Evolutionary conservation across 2,329 filamentous ascomycete genomes (phyloP).

Genomic region (Aspergillus novofumigatus): DNA sequence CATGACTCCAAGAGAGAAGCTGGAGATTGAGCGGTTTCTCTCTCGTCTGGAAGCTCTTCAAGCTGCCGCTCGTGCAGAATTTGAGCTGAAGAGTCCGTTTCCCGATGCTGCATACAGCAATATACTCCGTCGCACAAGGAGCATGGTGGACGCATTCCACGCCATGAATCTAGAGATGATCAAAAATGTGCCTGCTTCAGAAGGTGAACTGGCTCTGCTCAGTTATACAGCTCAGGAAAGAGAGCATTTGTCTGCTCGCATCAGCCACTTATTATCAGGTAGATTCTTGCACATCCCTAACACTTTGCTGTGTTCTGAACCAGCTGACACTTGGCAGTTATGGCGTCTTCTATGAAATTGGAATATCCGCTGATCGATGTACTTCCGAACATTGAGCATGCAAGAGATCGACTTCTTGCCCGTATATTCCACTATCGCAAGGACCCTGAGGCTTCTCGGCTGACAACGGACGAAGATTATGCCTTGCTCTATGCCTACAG

Average conservation of each 20-base stretch:
- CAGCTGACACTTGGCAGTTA: constrained; percentile 55
- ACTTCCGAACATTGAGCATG: constrained; percentile 74
- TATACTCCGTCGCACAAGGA: constrained; percentile 74
- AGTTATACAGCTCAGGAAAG: constrained; percentile 76
- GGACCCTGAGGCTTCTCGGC: constrained; percentile 51
- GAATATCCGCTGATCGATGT: constrained; percentile 91
- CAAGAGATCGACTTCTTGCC: constrained; percentile 76
- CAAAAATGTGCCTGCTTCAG: constrained; percentile 69
- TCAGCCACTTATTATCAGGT: constrained; percentile 76
- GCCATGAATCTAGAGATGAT: constrained; percentile 91
- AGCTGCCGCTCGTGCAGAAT: constrained; percentile 72
- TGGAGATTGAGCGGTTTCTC: constrained; percentile 75
- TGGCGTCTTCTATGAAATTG: constrained; percentile 89
- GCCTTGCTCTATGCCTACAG: constrained; percentile 89
- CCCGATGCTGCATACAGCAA: constrained; percentile 67
- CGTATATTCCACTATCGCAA: constrained; percentile 85
- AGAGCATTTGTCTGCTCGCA: constrained; percentile 74
- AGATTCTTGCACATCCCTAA: constrained; percentile 18
- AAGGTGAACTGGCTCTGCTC: constrained; percentile 77
- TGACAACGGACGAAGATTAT: constrained; percentile 63
- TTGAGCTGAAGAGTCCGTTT: constrained; percentile 84
- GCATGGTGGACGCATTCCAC: constrained; percentile 89
- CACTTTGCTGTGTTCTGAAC: neutral
- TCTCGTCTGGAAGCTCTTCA: constrained; percentile 71
- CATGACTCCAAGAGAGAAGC: constrained; percentile 83